Base-by-base conservation (phyloP, 2,329 filamentous ascomycete genomes). In the Hymenotorrendiella dingleyae region DNA sequence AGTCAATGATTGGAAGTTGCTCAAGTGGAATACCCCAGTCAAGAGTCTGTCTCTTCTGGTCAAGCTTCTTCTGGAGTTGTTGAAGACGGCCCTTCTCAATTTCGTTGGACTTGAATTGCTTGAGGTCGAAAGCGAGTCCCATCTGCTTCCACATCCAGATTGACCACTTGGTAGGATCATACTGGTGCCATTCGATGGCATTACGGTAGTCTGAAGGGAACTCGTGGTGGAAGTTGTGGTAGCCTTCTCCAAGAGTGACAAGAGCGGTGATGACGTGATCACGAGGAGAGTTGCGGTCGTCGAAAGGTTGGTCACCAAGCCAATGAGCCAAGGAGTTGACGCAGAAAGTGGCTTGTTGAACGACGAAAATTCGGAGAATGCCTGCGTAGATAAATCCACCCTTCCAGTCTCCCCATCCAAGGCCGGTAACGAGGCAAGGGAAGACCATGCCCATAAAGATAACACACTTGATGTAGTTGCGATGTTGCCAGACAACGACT, bases 141-240 rank as follows among this genome's bases (percentile, higher is more conserved):
- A 91, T 68, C 67, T 84, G 78, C 78, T 91, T 93, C 82, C 84
- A 90, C 46, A 72, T 58, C 81, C 81, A 87, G 71, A 94, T 94
- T 62, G 70, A 76, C 86, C 87, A 93, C 72, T 94, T 94, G 64
- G 87, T 94, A 35, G 87, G 87, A 64, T 94, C 87, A 61, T 94
- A 94, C 69, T 94, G 87, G 70, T 81, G 84, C 86, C 87, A 94
- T 67, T 88, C 74, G 55, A 93, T 91, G 49, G 86, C 87, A 64
- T 94, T 94, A 63, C 87, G 86, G 78, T 93, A 94, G 66, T 94
- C 87, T 9, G 86, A 91, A 42, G 88, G 88, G 69, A 94, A 94
- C 66, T 94, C 87, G 74, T 94, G 87, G 70, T 94, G 87, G 76
- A 94, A 94, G 76, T 94, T 94, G 76, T 94, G 87, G 71, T 94